A percentile compares a stretch with the other conserved stretches of the same genome.
Evolutionary conservation across 2,329 filamentous ascomycete species (phyloP).

Genomic region (Apiospora malaysiana): DNA sequence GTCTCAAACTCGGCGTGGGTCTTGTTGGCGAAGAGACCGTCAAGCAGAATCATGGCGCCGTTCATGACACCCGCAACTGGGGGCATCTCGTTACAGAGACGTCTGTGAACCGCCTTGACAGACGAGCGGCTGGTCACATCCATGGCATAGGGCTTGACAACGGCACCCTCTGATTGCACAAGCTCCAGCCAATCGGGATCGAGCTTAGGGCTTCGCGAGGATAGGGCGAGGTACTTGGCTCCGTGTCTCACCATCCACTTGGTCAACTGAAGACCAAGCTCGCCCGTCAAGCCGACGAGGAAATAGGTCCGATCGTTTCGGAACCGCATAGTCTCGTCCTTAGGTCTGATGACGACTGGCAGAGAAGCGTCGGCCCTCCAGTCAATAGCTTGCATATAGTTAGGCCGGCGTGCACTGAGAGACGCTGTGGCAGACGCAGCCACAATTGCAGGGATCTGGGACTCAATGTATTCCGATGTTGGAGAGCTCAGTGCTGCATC

Average conservation of each 20-base stretch:
- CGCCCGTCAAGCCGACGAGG: constrained; percentile 41
- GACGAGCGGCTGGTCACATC: constrained; percentile 32
- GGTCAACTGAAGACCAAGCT: constrained; percentile 45
- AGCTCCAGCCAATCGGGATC: constrained; percentile 36
- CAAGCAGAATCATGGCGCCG: constrained; percentile 51
- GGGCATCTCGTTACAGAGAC: constrained; percentile 34
- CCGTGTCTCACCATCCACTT: constrained; percentile 47
- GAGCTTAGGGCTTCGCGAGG: constrained; percentile 45
- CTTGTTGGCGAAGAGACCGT: constrained; percentile 36
- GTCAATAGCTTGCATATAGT: constrained; percentile 18
- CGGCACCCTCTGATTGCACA: constrained; percentile 26
- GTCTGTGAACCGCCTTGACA: constrained; percentile 24
- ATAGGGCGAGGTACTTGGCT: constrained; percentile 44
- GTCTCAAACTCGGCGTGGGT: constrained; percentile 26
- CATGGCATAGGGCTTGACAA: constrained; percentile 23
- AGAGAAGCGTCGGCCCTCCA: constrained; percentile 22
- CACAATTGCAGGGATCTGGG: not conserved
- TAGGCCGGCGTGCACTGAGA: constrained; percentile 1
- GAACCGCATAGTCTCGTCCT: constrained; percentile 28
- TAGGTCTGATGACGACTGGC: constrained; percentile 17
- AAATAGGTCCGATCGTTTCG: constrained; percentile 39
- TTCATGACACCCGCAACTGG: constrained; percentile 49
- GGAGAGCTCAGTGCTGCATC: not conserved
- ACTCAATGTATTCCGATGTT: not conserved
- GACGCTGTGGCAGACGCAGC: not conserved